Evolutionary conservation across 2,329 filamentous ascomycete species (phyloP), one percentile per base, ranked within the genome.

Genomic region (Fusarium penzigii): DNA sequence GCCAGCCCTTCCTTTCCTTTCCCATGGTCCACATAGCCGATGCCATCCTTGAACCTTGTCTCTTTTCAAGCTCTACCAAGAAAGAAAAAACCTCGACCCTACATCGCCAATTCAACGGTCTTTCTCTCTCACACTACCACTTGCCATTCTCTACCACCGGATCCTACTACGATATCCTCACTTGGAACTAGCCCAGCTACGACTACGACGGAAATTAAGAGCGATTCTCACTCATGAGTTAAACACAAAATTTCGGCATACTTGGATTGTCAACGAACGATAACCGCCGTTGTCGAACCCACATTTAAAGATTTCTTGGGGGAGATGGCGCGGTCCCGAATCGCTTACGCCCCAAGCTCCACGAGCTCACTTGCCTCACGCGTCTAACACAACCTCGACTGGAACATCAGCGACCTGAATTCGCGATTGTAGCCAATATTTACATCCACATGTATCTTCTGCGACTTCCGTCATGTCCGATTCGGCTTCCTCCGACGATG

Each of bases 401-500:
- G 58, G 58, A 60, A 52, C 16, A 52, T 48, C 42, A 47, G 51
- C 52, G 47, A 42, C 44, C 32, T 36, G 32, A 12, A 36, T 36
- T 36, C 32, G 32, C 32, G 13, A 14, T 36, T 14, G 9, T 11
- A 36, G 10, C 10, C 32, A 14, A 36, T 11, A 11, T 14, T 36
- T 36, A 36, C 32, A 51, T 50, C 53, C 55, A 16, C 63, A 64
- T 64, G 60, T 62, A 56, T 57, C 52, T 44, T 49, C n/a, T 36
- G 40, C 52, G 55, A 44, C 51, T 47, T 46, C 54, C 64, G 56
- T 50, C 54, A 66, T 66, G 64, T 65, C 64, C 51, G 59, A 61
- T 53, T 61, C 61, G 56, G 53, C 61, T 47, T 57, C 57, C 50
- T 58, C 62, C 41, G 59, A 49, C 50, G 51, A 60, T 63, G 62